Conservation (phyloP, 371 early-diverging fungal genomes). For the Mucor sp. region DNA sequence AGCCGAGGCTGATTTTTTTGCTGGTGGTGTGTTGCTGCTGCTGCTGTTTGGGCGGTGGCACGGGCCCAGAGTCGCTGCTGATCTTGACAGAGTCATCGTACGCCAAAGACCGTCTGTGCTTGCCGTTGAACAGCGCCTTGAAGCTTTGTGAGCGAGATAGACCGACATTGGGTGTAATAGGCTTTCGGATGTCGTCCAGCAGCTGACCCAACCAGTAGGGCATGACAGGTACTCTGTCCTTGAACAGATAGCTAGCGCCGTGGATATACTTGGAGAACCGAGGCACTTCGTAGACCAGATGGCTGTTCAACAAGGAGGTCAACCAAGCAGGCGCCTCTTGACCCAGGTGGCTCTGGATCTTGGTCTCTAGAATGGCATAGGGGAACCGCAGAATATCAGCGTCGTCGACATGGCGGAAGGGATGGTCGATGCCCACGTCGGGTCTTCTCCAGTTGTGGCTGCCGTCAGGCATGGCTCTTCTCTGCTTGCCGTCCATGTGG, state of each 20-base stretch:
- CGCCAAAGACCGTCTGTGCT: conserved; percentile 27
- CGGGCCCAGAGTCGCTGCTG: neutral
- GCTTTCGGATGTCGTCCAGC: conserved; percentile 85
- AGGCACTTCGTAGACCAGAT: conserved; percentile 95
- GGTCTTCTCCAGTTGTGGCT: conserved; percentile 92
- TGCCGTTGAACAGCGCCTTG: conserved; percentile 49
- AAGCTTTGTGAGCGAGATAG: conserved; percentile 47
- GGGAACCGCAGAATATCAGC: conserved; percentile 92
- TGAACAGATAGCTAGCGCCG: conserved; percentile 89
- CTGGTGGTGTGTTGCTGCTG: neutral
- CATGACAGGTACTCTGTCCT: conserved; percentile 73
- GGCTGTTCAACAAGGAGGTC: conserved; percentile 77
- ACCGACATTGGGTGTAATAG: conserved; percentile 49
- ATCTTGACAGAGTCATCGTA: neutral
- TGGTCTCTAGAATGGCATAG: conserved; percentile 97
- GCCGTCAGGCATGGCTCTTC: conserved; percentile 7
- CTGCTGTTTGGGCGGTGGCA: neutral
- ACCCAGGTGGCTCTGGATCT: conserved; percentile 92
- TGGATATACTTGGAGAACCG: conserved; percentile 99
- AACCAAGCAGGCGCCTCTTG: conserved; percentile 95
- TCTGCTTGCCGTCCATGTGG: conserved; percentile 57
- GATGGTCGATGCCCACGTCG: conserved; percentile 90
- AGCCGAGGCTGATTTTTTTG: neutral
- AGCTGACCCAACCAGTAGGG: conserved; percentile 98
- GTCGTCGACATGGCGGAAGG: conserved; percentile 82